These are phyloP conservation scores for Paraurostyla sp. DNA, from an alignment of 73 alveolate genomes.

Conservation along the genomic window DNA sequence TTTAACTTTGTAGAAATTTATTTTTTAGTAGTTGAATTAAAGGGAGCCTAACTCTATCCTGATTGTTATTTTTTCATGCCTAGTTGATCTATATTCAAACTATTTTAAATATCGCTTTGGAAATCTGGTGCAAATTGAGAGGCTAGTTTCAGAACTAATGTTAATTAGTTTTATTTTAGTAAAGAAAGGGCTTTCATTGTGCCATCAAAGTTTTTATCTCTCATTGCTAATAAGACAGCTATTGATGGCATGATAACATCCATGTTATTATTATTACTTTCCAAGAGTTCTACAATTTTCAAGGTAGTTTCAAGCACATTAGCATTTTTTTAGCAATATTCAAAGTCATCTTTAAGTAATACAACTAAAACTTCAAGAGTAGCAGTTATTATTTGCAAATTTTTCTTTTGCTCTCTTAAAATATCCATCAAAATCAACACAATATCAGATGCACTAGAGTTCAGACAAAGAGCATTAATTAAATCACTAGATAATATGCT, in stretches of 20 bases:
- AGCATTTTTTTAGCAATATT: constrained; percentile 42
- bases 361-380: constrained; percentile 52
- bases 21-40: too few species aligned
- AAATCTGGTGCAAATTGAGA: constrained; percentile 39
- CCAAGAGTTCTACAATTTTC: constrained; percentile 20
- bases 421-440: constrained; percentile 43
- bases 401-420: not conserved
- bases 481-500: constrained; percentile 12
- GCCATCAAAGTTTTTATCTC: constrained; percentile 57
- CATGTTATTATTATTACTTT: constrained; percentile 27
- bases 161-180: not conserved
- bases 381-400: constrained; percentile 25
- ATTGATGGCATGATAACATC: constrained; percentile 59
- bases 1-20: too few species aligned
- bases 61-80: not conserved
- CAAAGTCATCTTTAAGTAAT: constrained; percentile 36
- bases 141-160: not conserved
- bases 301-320: constrained; percentile 34
- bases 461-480: constrained; percentile 6
- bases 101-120: not conserved
- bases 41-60: too few species aligned
- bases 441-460: constrained; percentile 18
- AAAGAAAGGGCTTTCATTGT: constrained; percentile 24
- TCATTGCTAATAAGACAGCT: constrained; percentile 46
- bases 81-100: not conserved